Evolutionary conservation across 306 rosid species (phyloP).

Genomic region (Trifolium pratense): DNA sequence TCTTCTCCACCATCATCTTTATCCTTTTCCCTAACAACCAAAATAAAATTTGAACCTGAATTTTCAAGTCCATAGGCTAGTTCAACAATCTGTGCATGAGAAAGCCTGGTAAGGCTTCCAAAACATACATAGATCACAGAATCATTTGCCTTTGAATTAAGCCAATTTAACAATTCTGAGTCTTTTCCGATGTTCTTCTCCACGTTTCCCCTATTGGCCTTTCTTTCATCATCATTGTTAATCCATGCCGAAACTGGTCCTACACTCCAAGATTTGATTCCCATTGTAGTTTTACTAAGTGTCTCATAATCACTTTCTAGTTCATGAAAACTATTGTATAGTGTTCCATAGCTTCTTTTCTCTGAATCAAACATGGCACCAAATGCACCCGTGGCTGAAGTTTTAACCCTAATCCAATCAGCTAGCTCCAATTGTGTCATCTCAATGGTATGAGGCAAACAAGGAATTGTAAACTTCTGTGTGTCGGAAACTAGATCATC

Average conservation of each 20-base stretch:
- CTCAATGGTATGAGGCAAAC: slow-evolving; percentile 1
- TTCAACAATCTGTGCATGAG: slow-evolving; percentile 35
- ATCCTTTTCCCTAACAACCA: slow-evolving; percentile 25
- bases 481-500: neutral
- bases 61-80: slow-evolving; percentile 38
- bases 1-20: neutral
- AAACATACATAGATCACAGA: slow-evolving; percentile 41
- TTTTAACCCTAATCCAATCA: neutral
- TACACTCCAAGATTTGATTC: slow-evolving; percentile 36
- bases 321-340: neutral
- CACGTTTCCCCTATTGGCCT: neutral
- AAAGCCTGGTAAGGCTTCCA: slow-evolving; percentile 34
- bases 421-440: neutral
- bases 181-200: neutral
- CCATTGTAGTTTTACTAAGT: neutral
- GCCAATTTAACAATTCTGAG: slow-evolving; percentile 40
- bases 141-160: slow-evolving; percentile 28
- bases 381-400: neutral
- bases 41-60: slow-evolving; percentile 35
- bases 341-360: neutral
- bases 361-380: neutral
- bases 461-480: neutral
- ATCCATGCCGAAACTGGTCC: slow-evolving; percentile 40
- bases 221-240: slow-evolving; percentile 5
- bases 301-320: neutral